Conservation (phyloP, 768 basidiomycete species). For the Suillus bovinus region DNA sequence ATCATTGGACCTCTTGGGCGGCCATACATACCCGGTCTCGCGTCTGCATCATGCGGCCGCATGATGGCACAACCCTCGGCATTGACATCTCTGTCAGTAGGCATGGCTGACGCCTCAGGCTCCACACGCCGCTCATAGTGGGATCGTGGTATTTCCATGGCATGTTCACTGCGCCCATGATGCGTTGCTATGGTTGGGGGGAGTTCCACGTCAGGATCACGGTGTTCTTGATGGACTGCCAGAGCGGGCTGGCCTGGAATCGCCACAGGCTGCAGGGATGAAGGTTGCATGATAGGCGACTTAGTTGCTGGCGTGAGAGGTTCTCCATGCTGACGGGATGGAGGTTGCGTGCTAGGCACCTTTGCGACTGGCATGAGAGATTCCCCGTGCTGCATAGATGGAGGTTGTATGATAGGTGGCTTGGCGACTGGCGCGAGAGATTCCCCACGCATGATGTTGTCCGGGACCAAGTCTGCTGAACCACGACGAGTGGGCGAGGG, state of each 20-base stretch:
- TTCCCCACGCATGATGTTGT: too few species aligned
- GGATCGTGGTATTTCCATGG: not conserved
- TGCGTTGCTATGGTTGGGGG: too few species aligned
- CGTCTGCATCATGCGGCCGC: not conserved
- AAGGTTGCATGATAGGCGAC: too few species aligned
- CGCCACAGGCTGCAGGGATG: too few species aligned
- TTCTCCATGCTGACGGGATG: too few species aligned
- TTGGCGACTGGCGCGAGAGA: not conserved
- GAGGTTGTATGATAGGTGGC: not conserved
- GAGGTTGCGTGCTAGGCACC: too few species aligned
- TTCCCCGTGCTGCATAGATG: not conserved
- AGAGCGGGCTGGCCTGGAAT: too few species aligned
- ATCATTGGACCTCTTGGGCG: not conserved
- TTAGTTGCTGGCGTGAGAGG: too few species aligned
- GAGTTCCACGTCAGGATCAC: too few species aligned
- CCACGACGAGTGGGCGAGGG: not conserved
- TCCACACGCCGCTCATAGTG: not conserved
- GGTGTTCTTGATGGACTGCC: too few species aligned
- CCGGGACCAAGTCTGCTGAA: not conserved
- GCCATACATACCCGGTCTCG: not conserved
- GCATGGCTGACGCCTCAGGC: not conserved
- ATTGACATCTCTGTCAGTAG: not conserved
- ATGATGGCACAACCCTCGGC: not conserved
- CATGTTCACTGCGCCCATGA: not conserved
- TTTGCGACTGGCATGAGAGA: not conserved